Base-by-base conservation (phyloP, 768 basidiomycete species). In the Bullera alba region DNA sequence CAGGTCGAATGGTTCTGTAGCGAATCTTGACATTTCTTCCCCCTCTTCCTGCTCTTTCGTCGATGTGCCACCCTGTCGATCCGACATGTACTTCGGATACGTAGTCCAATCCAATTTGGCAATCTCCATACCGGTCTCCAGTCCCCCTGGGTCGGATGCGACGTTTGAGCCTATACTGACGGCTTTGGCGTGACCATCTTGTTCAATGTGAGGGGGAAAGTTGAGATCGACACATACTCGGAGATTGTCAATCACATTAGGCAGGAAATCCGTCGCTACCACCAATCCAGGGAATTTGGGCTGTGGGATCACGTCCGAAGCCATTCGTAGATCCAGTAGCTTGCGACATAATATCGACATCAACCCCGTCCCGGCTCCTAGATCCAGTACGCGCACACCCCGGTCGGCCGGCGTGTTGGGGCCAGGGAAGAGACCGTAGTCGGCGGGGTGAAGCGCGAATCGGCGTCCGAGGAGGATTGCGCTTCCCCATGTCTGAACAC, bases 401-500 rank as follows among this genome's bases (percentile, higher is more conserved):
- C 42, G 37, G 22, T 38, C 25, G 0, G 23, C 21, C 7, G 43
- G 8, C 4, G 21, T 19, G 28, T 21, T 19, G 36, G 27, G 15
- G 16, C 21, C 22, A 1, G 35, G 41, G 43, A 53, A 56, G 4
- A 69, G 42, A n/a, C 58, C 67, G 44, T 63, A 66, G 1, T 56
- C 53, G 4, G 26, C 29, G 4, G 70, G 70, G 8, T 56, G 45
- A 2, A 58, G 46, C 0, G 71, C 65, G 48, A 70, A 57, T 41
- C 63, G 51, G 34, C 69, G 41, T 14, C 71, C 69, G 1, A 72
- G 53, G 4, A 72, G 52, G n/a, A 72, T 72, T 8, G 66, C 64
- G 21, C 56, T 60, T 1, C 71, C 71, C 71, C 71, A 72, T 4
- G 71, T 72, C 39, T 72, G 71, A 1, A 72, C 71, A n/a, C 71